Base-by-base conservation (phyloP, 2,329 filamentous ascomycete genomes). In the Microdochium nivale region DNA sequence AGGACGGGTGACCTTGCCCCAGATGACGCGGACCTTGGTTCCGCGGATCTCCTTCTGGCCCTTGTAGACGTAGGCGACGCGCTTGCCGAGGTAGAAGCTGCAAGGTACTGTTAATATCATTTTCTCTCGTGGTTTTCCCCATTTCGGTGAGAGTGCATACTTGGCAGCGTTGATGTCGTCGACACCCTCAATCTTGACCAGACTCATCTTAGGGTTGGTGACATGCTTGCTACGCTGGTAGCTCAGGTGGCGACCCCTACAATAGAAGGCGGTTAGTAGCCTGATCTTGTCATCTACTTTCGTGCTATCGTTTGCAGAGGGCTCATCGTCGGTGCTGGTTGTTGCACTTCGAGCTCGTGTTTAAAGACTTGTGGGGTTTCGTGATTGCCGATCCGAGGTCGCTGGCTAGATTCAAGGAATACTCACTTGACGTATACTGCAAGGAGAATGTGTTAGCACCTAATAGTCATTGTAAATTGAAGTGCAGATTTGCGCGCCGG, bases 181-280 rank as follows among this genome's bases (percentile, higher is more conserved):
- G 67, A 97, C 94, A 75, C 92, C 92, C 83, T 99, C 92, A 70
- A 99, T 95, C 86, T 96, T 94, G 79, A 99, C 87, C 77, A 97
- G 82, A 73, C 88, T 88, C 67, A 88, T 95, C 78, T 86, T 86
- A 66, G 92, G 87, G 81, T 88, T 90, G 72, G 86, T 90, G 78
- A 82, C 87, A 78, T 89, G 88, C 82, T 95, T 92, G 74, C 87
- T 87, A 77, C 92, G 88, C 83, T 95, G 87, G 83, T 96, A 96
- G 79, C 87, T 92, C 79, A 97, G 80, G 86, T 97, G 92, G 78
- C 90, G 91, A 81, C 90, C 92, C 90, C 89, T 95, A 71, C 58
- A 60, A 53, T 53, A 53, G 49, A 40, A 37, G 30, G 30, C n/a
- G 33, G 33, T 37, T 14, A 37, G 33, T 14, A 14, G 33, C 13